Percentiles rank a stretch among this genome's conserved stretches.
Evolutionary conservation across 169 alveolate species (phyloP).

Genomic region (Eimeria falciformis): DNA sequence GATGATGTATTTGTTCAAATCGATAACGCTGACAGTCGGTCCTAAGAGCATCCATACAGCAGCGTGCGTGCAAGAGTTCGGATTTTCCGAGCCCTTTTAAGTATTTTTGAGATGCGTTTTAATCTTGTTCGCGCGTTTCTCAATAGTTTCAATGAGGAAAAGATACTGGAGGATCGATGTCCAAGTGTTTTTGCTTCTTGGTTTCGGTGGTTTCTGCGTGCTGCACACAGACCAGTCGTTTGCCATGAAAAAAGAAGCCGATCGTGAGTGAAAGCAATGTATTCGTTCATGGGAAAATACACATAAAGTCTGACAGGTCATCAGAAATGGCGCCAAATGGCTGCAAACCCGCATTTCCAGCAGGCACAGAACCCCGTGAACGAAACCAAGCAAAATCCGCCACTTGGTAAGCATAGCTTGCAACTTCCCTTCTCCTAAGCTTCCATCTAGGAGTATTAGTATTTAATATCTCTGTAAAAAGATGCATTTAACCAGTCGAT

Average conservation of each 20-base stretch:
- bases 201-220: not conserved
- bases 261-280: not conserved
- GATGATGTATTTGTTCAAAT: not conserved
- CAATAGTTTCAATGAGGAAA: not conserved
- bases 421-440: not conserved
- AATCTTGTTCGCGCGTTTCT: too few species aligned
- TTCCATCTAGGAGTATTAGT: not conserved
- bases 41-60: not conserved
- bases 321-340: not conserved
- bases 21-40: too few species aligned
- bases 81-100: not conserved
- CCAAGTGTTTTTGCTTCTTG: not conserved
- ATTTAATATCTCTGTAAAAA: not conserved
- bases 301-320: not conserved
- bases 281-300: not conserved
- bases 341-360: not conserved
- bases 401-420: not conserved
- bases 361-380: not conserved
- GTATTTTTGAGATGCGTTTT: not conserved
- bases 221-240: not conserved
- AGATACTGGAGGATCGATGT: not conserved
- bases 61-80: not conserved
- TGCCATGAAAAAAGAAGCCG: not conserved
- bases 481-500: not conserved
- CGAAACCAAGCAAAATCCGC: conserved; percentile 8